These are phyloP conservation scores for Cryptosporidium ryanae DNA, from an alignment of 169 alveolate species.

Conservation along the genomic window DNA sequence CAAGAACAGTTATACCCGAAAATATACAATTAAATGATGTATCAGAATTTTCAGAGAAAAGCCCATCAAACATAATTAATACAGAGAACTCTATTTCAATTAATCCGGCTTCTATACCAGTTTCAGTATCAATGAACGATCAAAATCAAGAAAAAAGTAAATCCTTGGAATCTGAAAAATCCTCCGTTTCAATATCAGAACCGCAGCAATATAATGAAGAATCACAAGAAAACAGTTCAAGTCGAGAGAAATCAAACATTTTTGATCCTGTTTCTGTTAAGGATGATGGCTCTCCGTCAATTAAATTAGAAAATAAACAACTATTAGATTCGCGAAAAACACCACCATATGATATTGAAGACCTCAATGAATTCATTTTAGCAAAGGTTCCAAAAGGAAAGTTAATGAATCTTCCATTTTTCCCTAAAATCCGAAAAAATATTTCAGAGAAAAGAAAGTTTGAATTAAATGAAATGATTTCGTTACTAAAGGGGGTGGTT, in stretches of 20 bases:
- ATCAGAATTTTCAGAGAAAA: constrained; percentile 2
- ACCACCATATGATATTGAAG: constrained; percentile 12
- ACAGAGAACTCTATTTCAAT: background rate
- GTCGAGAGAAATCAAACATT: background rate
- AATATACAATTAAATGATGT: background rate
- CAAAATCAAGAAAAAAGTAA: constrained; percentile 1
- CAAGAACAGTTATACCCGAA: constrained; percentile 1
- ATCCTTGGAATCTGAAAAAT: background rate
- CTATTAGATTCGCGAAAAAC: background rate
- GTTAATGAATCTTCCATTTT: background rate
- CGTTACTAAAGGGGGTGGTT: constrained; percentile 27
- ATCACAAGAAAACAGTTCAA: background rate
- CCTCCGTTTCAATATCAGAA: background rate
- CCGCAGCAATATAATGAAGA: background rate
- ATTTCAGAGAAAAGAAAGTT: constrained; percentile 26
- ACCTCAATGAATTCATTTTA: constrained; percentile 35
- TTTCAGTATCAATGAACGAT: background rate
- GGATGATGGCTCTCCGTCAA: background rate
- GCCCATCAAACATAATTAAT: background rate
- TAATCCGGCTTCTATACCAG: background rate
- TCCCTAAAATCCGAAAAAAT: constrained; percentile 12
- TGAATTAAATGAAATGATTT: constrained; percentile 30
- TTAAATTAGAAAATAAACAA: background rate
- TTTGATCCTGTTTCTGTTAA: constrained; percentile 19
- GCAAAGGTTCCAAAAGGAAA: constrained; percentile 30